These are phyloP conservation scores for Leccinum subrobustum DNA, from an alignment of 1,284 basidiomycete species.

Conservation along the genomic window DNA sequence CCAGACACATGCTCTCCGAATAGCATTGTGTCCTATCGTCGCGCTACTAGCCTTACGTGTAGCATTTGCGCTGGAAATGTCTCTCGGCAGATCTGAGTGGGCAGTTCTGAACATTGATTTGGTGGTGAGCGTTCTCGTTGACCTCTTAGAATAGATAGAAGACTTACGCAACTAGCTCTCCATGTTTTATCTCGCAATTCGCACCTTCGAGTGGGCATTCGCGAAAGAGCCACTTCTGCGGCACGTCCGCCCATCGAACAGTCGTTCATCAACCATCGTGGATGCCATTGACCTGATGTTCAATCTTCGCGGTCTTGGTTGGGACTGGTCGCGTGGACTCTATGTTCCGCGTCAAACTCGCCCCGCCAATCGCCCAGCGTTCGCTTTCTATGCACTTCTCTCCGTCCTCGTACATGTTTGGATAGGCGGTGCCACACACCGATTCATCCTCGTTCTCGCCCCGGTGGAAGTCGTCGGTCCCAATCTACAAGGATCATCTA, in stretches of 20 bases:
- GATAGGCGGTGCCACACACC: slow-evolving; percentile 44
- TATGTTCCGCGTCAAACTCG: slow-evolving; percentile 45
- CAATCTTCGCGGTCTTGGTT: slow-evolving; percentile 58
- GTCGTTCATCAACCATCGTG: slow-evolving; percentile 17
- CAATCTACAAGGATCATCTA: slow-evolving; percentile 39
- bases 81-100: slow-evolving; percentile 21
- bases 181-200: slow-evolving; percentile 16
- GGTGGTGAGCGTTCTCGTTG: background rate
- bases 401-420: slow-evolving; percentile 38
- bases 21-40: slow-evolving; percentile 45
- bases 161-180: slow-evolving; percentile 11
- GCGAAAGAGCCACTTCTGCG: slow-evolving; percentile 17
- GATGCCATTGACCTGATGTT: slow-evolving; percentile 48
- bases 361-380: slow-evolving; percentile 35
- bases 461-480: slow-evolving; percentile 35
- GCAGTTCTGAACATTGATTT: background rate
- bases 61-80: slow-evolving; percentile 42
- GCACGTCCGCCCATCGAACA: slow-evolving; percentile 2
- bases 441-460: slow-evolving; percentile 40
- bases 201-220: slow-evolving; percentile 22
- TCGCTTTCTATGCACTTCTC: slow-evolving; percentile 35
- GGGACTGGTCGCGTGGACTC: slow-evolving; percentile 40
- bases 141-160: background rate
- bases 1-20: slow-evolving; percentile 39
- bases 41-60: slow-evolving; percentile 41